These are phyloP conservation scores for Beauveria asiatica DNA, from an alignment of 2,329 filamentous ascomycete species.

Conservation along the genomic window DNA sequence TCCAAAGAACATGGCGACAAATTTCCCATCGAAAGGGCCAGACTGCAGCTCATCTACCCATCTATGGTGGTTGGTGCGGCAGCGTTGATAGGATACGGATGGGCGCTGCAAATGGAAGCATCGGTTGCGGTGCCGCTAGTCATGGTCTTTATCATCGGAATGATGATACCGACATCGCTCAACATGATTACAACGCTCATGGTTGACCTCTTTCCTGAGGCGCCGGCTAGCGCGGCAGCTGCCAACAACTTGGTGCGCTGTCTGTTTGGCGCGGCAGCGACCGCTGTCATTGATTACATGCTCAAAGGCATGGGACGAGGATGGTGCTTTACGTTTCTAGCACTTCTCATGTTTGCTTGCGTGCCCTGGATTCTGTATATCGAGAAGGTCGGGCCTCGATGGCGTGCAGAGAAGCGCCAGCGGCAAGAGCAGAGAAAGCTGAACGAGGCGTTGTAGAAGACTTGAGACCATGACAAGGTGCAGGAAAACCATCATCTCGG, in stretches of 20 bases:
- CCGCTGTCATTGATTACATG: slow-evolving; percentile 52
- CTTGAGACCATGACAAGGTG: not conserved
- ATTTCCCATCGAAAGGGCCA: slow-evolving; percentile 47
- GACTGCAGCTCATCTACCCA: slow-evolving; percentile 46
- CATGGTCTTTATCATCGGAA: slow-evolving; percentile 47
- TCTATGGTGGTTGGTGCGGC: slow-evolving; percentile 45
- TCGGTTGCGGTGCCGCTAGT: slow-evolving; percentile 47
- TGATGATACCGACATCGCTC: slow-evolving; percentile 53
- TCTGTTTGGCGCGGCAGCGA: slow-evolving; percentile 48
- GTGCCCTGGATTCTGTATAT: slow-evolving; percentile 43
- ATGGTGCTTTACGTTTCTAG: slow-evolving; percentile 55
- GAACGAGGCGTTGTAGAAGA: not conserved
- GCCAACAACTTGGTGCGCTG: slow-evolving; percentile 58
- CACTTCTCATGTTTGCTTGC: slow-evolving; percentile 38
- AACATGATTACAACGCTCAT: slow-evolving; percentile 55
- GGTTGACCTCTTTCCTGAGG: slow-evolving; percentile 53
- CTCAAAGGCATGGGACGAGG: slow-evolving; percentile 48
- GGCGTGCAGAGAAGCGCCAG: slow-evolving; percentile 42
- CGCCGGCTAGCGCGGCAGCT: slow-evolving; percentile 53
- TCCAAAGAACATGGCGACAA: slow-evolving; percentile 42
- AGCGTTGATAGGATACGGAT: slow-evolving; percentile 47
- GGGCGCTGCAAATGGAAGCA: slow-evolving; percentile 43
- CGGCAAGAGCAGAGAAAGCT: slow-evolving; percentile 19
- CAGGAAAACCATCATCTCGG: not conserved
- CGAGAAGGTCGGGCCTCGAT: slow-evolving; percentile 38